Conservation (phyloP, 2,329 filamentous ascomycete species). For the Sporothrix phasma region DNA sequence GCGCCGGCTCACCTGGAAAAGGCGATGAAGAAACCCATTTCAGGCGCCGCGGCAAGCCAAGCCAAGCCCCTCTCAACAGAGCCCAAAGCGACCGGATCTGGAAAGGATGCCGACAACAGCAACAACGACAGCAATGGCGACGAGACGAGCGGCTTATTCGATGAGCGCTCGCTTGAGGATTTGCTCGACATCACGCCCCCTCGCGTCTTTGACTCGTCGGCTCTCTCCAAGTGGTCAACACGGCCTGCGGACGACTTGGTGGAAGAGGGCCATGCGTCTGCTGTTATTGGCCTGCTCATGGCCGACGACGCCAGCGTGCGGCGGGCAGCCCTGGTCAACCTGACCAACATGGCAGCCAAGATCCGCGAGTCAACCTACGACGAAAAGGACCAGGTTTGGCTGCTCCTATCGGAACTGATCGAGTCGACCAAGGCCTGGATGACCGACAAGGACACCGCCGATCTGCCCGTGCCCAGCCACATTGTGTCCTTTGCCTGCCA, state of each 20-base stretch:
- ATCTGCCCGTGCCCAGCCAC: slow-evolving; percentile 54
- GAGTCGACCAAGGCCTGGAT: slow-evolving; percentile 56
- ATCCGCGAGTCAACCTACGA: slow-evolving; percentile 59
- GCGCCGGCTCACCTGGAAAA: slow-evolving; percentile 9
- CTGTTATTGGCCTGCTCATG: slow-evolving; percentile 64
- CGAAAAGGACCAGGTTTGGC: slow-evolving; percentile 67
- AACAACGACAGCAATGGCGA: no score
- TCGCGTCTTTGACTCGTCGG: slow-evolving; percentile 40
- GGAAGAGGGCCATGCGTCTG: slow-evolving; percentile 62
- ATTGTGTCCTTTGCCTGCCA: slow-evolving; percentile 66
- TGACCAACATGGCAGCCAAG: slow-evolving; percentile 54
- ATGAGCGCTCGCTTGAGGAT: slow-evolving; percentile 38
- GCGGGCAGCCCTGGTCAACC: slow-evolving; percentile 61
- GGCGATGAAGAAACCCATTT: background rate
- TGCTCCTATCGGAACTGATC: slow-evolving; percentile 68
- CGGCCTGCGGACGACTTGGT: slow-evolving; percentile 71
- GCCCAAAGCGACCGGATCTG: background rate
- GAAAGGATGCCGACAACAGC: background rate
- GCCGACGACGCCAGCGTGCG: slow-evolving; percentile 68
- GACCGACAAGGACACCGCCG: slow-evolving; percentile 28
- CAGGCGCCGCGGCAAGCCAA: background rate
- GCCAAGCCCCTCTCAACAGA: background rate
- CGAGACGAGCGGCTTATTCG: slow-evolving; percentile 19
- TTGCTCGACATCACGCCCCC: slow-evolving; percentile 41
- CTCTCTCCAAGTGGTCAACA: slow-evolving; percentile 55